These are phyloP conservation scores for Aspergillus arachidicola DNA, from an alignment of 2,329 filamentous ascomycete species.

Conservation along the genomic window DNA sequence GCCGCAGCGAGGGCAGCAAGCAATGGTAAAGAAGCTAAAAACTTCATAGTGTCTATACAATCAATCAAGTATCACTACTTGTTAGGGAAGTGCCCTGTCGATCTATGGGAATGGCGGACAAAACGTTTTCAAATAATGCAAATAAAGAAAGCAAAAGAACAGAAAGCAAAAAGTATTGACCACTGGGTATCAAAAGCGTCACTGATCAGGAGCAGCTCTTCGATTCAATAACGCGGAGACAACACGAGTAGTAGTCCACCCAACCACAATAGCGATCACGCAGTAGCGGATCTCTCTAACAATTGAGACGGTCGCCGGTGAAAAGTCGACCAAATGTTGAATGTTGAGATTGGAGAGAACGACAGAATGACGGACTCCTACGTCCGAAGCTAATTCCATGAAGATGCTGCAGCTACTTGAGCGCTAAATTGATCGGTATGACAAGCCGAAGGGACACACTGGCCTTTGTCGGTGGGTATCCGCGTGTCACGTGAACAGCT, in stretches of 20 bases:
- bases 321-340: constrained; percentile 55
- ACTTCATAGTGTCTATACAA: constrained; percentile 40
- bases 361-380: constrained; percentile 50
- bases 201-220: constrained; percentile 22
- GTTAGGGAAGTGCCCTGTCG: background rate
- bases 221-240: constrained; percentile 35
- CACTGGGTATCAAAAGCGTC: constrained; percentile 15
- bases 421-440: background rate
- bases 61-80: constrained; percentile 15
- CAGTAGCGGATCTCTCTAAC: constrained; percentile 55
- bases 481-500: constrained; percentile 19
- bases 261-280: constrained; percentile 53
- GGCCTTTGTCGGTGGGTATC: constrained; percentile 15
- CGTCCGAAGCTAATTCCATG: constrained; percentile 44
- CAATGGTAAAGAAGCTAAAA: constrained; percentile 45
- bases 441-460: constrained; percentile 20
- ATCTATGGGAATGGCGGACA: background rate
- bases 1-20: constrained; percentile 58
- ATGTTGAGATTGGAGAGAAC: constrained; percentile 48
- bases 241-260: constrained; percentile 46
- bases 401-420: constrained; percentile 10
- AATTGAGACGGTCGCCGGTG: constrained; percentile 51
- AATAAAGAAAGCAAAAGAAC: background rate
- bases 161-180: constrained; percentile 16
- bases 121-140: background rate